These are phyloP conservation scores for Botryosphaeria agaves DNA, from an alignment of 2,329 filamentous ascomycete species.

Conservation along the genomic window DNA sequence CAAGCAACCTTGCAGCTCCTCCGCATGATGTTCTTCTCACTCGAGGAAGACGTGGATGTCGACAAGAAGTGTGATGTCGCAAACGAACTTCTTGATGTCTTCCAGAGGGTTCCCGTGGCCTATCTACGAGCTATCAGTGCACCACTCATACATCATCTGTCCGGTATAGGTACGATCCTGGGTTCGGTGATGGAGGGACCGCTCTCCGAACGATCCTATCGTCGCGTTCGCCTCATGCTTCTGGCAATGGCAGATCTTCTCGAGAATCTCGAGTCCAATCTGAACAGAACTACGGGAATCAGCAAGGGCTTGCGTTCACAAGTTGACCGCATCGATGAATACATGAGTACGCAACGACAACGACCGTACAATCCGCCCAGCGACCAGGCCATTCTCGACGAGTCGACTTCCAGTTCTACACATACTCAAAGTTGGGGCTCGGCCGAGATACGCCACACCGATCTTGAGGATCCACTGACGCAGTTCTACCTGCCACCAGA, in stretches of 20 bases:
- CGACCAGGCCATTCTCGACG: too few relatives aligned
- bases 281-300: conserved; percentile 22
- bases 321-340: conserved; percentile 26
- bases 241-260: conserved; percentile 28
- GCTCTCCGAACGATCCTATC: conserved; percentile 24
- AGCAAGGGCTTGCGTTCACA: conserved; percentile 22
- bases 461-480: conserved; percentile 2
- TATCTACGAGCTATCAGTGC: conserved; percentile 31
- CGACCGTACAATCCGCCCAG: conserved; percentile 2
- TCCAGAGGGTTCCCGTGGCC: conserved; percentile 24
- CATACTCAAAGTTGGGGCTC: not conserved
- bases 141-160: conserved; percentile 31
- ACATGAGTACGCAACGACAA: conserved; percentile 16
- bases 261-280: conserved; percentile 23
- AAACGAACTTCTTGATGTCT: conserved; percentile 25
- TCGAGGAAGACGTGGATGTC: conserved; percentile 16
- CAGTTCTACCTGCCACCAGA: conserved; percentile 24
- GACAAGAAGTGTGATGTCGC: conserved; percentile 29
- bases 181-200: conserved; percentile 27
- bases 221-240: conserved; percentile 23
- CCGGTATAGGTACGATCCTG: conserved; percentile 31
- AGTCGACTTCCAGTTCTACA: too few relatives aligned
- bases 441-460: not conserved
- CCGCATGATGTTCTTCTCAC: conserved; percentile 27
- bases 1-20: conserved; percentile 30